A percentile compares a stretch with the other conserved stretches of the same genome.
Evolutionary conservation across 352 stramenopile genomes (phyloP).

Genomic region (Globisporangium irregulare): DNA sequence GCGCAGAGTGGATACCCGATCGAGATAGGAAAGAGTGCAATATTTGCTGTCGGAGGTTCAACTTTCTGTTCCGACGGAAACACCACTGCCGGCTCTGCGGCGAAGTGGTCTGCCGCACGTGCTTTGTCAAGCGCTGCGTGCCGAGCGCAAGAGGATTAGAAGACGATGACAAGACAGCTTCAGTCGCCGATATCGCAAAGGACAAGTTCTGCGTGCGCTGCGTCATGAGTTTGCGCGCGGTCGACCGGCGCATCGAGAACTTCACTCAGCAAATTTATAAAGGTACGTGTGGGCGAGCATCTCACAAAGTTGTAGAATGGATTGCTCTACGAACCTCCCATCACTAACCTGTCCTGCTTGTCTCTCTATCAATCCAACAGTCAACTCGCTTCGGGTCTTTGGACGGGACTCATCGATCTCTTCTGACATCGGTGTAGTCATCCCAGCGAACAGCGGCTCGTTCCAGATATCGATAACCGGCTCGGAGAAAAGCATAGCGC

Average conservation of each 20-base stretch:
- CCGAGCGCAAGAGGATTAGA: slow-evolving; percentile 9
- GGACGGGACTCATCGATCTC: slow-evolving; percentile 24
- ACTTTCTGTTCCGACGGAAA: slow-evolving; percentile 27
- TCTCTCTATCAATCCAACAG: slow-evolving; percentile 6
- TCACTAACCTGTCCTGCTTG: background rate
- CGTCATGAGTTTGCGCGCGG: slow-evolving; percentile 39
- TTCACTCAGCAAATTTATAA: slow-evolving; percentile 34
- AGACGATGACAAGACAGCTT: background rate
- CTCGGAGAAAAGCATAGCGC: slow-evolving; percentile 9
- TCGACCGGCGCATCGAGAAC: slow-evolving; percentile 31
- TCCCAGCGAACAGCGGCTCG: slow-evolving; percentile 4
- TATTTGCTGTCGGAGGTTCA: slow-evolving; percentile 24
- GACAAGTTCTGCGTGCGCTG: slow-evolving; percentile 63
- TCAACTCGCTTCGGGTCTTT: slow-evolving; percentile 16
- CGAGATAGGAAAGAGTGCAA: slow-evolving; percentile 20
- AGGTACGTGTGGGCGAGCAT: slow-evolving; percentile 9
- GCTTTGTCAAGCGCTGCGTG: slow-evolving; percentile 39
- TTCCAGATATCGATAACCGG: slow-evolving; percentile 9
- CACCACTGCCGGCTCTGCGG: slow-evolving; percentile 56
- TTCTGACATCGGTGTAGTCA: slow-evolving; percentile 10
- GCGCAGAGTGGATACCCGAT: slow-evolving; percentile 40
- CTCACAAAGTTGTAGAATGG: background rate
- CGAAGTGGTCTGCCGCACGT: slow-evolving; percentile 50
- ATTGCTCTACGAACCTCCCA: background rate
- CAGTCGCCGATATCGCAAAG: slow-evolving; percentile 21